phyloP scores from a whole-genome alignment of 148 eudicot species.

The Fallopia convolvulus region DNA sequence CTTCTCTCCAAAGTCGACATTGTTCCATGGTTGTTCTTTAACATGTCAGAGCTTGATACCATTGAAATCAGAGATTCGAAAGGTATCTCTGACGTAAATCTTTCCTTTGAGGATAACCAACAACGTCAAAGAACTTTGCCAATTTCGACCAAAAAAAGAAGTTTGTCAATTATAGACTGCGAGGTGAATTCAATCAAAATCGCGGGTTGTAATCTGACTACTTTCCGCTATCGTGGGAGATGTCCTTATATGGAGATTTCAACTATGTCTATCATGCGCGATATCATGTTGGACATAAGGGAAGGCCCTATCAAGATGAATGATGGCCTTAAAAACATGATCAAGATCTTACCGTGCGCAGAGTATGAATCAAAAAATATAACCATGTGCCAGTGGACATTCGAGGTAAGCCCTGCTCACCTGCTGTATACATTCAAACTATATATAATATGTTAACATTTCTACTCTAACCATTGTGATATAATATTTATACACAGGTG shows the following conservation, averaged over 20 bases:
- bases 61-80: not conserved
- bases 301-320: not conserved
- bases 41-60: slow-evolving; percentile 7
- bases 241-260: not conserved
- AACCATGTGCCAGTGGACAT: not conserved
- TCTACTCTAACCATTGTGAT: too few relatives aligned
- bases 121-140: too few relatives aligned
- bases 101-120: not conserved
- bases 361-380: not conserved
- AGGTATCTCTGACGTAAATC: not conserved
- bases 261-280: not conserved
- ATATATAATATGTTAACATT: too few relatives aligned
- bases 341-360: too few relatives aligned
- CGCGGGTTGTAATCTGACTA: not conserved
- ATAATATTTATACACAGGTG: too few relatives aligned
- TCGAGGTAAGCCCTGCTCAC: not conserved
- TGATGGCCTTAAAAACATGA: not conserved
- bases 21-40: slow-evolving; percentile 2
- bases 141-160: too few relatives aligned
- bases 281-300: slow-evolving; percentile 14
- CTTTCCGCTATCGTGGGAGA: slow-evolving; percentile 6
- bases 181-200: slow-evolving; percentile 2
- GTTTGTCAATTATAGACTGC: slow-evolving; percentile 11
- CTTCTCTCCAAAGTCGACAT: not conserved
- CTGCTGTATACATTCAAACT: too few relatives aligned